A percentile compares a stretch with the other conserved stretches of the same genome.
These are phyloP conservation scores for Setomelanomma holmii DNA, from an alignment of 2,329 filamentous ascomycete genomes.

Conservation along the genomic window DNA sequence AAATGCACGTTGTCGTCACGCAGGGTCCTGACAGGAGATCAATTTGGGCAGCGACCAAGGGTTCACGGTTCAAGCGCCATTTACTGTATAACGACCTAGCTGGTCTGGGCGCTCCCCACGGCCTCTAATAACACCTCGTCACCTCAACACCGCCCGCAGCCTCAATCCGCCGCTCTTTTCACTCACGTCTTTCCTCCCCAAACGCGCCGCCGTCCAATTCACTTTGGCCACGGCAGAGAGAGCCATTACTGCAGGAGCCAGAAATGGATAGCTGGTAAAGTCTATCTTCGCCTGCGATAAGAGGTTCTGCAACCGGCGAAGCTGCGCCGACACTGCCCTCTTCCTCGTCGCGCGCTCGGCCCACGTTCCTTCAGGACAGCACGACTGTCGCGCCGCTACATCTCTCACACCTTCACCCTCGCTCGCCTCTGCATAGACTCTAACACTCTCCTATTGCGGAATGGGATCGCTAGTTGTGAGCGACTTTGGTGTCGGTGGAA, in stretches of 20 bases:
- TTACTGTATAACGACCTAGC: constrained; percentile 31
- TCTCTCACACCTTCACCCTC: constrained; percentile 9
- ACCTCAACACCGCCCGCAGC: constrained; percentile 32
- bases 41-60: constrained; percentile 24
- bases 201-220: constrained; percentile 53
- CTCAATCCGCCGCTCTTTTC: constrained; percentile 14
- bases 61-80: constrained; percentile 20
- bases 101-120: constrained; percentile 32
- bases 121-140: constrained; percentile 30
- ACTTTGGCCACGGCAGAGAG: constrained; percentile 51
- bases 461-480: constrained; percentile 68
- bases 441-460: constrained; percentile 47
- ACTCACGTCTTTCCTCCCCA: constrained; percentile 12
- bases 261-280: constrained; percentile 33
- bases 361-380: constrained; percentile 19
- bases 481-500: constrained; percentile 77
- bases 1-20: constrained; percentile 13
- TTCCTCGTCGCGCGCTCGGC: constrained; percentile 17
- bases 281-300: constrained; percentile 28
- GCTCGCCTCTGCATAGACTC: background rate
- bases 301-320: constrained; percentile 25
- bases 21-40: constrained; percentile 11
- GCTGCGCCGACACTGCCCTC: constrained; percentile 20
- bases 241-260: no score
- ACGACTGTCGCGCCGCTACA: constrained; percentile 18